Base-by-base conservation (phyloP, 495 filamentous ascomycete genomes). In the Margaritispora aquatica region DNA sequence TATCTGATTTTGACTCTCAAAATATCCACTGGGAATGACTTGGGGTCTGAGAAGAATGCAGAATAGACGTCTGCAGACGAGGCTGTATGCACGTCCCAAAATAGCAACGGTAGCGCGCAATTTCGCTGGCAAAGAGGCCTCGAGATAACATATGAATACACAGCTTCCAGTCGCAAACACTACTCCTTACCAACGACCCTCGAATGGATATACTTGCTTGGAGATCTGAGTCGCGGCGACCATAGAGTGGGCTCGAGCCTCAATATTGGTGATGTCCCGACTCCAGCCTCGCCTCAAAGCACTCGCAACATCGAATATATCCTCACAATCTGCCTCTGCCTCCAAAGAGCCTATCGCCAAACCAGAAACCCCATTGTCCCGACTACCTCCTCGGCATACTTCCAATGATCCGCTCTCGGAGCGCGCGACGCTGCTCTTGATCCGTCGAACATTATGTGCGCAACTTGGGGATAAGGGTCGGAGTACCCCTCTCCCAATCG, bases 401-500 rank as follows among this genome's bases (percentile, higher is more conserved):
- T 34, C 55, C 20, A 29, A 20, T 4, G 60, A 65, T 34, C 49
- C 62, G 1, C 19, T 57, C 10, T 65, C 79, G 22, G 79, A 82
- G 65, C 75, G 70, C 57, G 73, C 79, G 20, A 83, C 80, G 2
- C 64, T 73, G 23, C 69, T 74, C 56, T 70, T 83, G 29, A 76
- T 82, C 68, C 75, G 79, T 23, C 74, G 77, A 29, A 74, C 70
- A 38, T 73, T 81, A 52, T 82, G 79, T 64, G 70, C 75, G n/a
- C 65, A 71, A 31, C 57, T 59, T 59, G 66, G 63, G 27, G 63
- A 64, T 47, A 76, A 75, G 59, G 78, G 69, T 54, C 55, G 61
- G 31, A 63, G 51, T 20, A 65, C 56, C 0, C 59, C 62, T 5
- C 61, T 69, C 23, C 71, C 77, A 9, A 76, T 95, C 58, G 83